Conservation (phyloP, 352 stramenopile genomes). For the Pythium dissimile region DNA sequence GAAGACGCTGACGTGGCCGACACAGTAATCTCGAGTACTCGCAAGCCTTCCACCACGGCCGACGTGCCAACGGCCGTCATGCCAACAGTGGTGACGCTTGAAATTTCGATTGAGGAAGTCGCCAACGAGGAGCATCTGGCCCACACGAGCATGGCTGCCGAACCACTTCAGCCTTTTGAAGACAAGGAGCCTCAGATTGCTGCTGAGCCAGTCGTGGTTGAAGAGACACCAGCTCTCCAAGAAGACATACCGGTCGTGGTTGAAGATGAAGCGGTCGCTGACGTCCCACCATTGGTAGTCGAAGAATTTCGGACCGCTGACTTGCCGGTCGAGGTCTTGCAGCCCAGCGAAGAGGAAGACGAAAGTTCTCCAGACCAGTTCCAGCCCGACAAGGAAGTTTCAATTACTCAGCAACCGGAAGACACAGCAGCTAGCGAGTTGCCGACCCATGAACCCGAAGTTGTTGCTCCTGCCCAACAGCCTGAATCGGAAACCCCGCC, state of each 20-base stretch:
- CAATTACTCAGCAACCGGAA: slow-evolving; percentile 12
- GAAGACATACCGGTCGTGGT: too few species aligned
- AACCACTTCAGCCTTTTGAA: neutral
- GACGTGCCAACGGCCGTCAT: slow-evolving; percentile 1
- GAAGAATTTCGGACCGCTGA: too few species aligned
- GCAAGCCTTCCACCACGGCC: neutral
- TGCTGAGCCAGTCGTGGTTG: too few species aligned
- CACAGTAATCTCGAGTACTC: neutral
- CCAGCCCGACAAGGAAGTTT: slow-evolving; percentile 1
- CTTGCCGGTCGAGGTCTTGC: too few species aligned
- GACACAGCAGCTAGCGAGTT: neutral
- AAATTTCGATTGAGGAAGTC: slow-evolving; percentile 1
- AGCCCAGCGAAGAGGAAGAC: neutral
- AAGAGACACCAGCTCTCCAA: too few species aligned
- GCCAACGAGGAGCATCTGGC: neutral
- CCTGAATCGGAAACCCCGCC: slow-evolving; percentile 11
- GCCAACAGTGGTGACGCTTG: neutral
- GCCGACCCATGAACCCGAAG: neutral
- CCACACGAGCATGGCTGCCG: neutral
- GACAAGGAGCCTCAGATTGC: too few species aligned
- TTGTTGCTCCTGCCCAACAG: neutral
- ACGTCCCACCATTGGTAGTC: neutral
- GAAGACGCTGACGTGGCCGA: slow-evolving; percentile 19
- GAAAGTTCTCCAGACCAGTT: neutral
- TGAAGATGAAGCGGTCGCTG: neutral